Evolutionary conservation across 495 filamentous ascomycete genomes (phyloP).

Genomic region (Choiromyces venosus): DNA sequence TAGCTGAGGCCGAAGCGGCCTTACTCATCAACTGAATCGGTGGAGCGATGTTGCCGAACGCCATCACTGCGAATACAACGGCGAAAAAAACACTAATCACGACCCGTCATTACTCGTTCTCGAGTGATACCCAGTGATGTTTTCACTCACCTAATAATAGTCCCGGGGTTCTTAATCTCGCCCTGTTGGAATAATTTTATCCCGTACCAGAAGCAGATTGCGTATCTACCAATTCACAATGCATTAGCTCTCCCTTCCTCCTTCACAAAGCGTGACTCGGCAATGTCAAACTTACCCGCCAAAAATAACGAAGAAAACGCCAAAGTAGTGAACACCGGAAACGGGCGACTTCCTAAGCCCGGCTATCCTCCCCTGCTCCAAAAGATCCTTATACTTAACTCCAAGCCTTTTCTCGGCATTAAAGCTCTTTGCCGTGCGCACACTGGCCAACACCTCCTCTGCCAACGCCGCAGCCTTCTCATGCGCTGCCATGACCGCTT

Average conservation of each 20-base stretch:
- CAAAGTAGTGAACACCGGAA: constrained; percentile 43
- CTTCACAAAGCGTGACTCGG: neutral
- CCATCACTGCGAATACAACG: constrained; percentile 53
- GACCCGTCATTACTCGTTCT: neutral
- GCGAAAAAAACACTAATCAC: constrained; percentile 50
- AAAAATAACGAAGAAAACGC: constrained; percentile 34
- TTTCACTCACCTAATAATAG: constrained; percentile 50
- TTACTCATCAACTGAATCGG: constrained; percentile 51
- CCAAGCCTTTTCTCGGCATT: constrained; percentile 56
- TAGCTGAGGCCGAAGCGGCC: constrained; percentile 51
- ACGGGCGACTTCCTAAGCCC: constrained; percentile 53
- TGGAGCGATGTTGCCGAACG: constrained; percentile 50
- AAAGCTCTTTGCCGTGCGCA: constrained; percentile 59
- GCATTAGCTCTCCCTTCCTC: constrained; percentile 9
- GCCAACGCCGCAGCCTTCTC: constrained; percentile 58
- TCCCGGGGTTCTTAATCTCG: constrained; percentile 46
- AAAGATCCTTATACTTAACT: constrained; percentile 51
- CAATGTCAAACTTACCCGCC: constrained; percentile 22
- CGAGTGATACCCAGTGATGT: neutral
- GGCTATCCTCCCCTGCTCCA: constrained; percentile 54
- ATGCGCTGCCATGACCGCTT: constrained; percentile 55
- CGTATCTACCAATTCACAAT: constrained; percentile 39
- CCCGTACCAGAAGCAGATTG: constrained; percentile 49
- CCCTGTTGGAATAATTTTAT: constrained; percentile 44
- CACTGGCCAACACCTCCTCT: constrained; percentile 54